Evolutionary conservation across 2,329 filamentous ascomycete genomes (phyloP), one percentile per base, ranked within the genome.

Genomic region (Coniochaeta sp.): DNA sequence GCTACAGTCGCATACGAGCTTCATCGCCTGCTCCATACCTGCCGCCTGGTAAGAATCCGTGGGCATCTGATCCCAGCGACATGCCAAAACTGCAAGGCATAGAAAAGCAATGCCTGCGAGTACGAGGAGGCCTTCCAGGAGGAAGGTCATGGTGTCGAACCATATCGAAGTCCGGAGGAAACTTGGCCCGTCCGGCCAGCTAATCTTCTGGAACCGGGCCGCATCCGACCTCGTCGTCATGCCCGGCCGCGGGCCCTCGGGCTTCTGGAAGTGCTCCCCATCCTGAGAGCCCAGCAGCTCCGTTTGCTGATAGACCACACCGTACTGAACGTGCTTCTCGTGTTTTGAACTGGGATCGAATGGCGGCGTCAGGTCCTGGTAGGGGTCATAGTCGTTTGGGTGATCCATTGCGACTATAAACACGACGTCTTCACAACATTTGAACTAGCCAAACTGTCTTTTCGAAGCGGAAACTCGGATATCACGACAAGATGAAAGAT

Each of bases 131-230:
- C 22, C 31, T 24, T 49, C 47, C 13, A 49, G 31, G n/a, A 49
- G 12, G 20, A 32, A 32, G 31, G 28, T 49, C 47, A 49, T n/a
- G 16, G 31, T 28, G 20, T 49, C 20, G 18, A 49, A 33, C 16
- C 33, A 13, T 13, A 32, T 32, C 13, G 47, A 35, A n/a, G 22
- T 26, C 13, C 13, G 16, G 14, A 49, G 28, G 27, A 35, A 32
- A 8, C 28, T 49, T 26, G 47, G 47, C 12, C 47, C 47, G 27
- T 35, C 30, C 13, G 47, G 47, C 47, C 47, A 49, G 20, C 16
- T 49, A 22, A 49, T 49, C 18, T 26, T 14, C 9, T 26, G 47
- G 30, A 33, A 49, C 3, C 16, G 6, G 14, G 28, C 47, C 13
- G 31, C 28, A 3, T 49, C 47, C 7, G 28, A 33, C 6, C 28